A percentile compares a stretch with the other conserved stretches of the same genome.
phyloP scores from a whole-genome alignment of 257 asterid species.

The Nicotiana attenuata region DNA sequence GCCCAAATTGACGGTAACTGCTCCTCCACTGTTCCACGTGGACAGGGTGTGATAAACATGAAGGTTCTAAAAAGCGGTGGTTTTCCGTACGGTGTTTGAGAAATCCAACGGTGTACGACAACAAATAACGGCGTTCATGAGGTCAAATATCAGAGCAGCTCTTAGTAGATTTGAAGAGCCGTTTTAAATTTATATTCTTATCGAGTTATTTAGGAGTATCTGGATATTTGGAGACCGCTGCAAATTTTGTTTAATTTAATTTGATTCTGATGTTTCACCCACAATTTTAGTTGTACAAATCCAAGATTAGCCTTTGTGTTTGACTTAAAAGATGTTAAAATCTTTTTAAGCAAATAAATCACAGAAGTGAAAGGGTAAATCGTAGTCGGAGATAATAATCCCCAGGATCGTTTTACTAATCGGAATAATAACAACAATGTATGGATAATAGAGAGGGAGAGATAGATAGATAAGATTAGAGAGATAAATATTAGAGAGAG shows the following conservation, averaged over 20 bases:
- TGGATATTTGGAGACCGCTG: background rate
- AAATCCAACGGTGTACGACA: conserved; percentile 11
- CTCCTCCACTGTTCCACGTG: background rate
- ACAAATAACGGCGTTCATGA: background rate
- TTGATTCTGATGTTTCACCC: background rate
- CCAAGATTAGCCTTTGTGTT: background rate
- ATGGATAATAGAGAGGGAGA: too few relatives aligned
- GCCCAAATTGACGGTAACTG: background rate
- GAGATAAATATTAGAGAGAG: too few relatives aligned
- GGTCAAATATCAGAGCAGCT: background rate
- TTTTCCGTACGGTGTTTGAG: background rate
- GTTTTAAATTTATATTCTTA: background rate
- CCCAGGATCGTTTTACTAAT: too few relatives aligned
- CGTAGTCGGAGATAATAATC: too few relatives aligned
- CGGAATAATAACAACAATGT: too few relatives aligned
- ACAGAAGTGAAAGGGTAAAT: too few relatives aligned
- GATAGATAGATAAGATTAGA: too few relatives aligned
- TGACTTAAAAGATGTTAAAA: too few relatives aligned
- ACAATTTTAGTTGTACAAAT: background rate
- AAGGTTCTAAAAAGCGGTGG: background rate
- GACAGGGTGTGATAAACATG: background rate
- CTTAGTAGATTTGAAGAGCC: background rate
- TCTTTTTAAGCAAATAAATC: too few relatives aligned
- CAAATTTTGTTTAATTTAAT: background rate
- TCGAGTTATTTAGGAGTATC: background rate